A percentile compares a stretch with the other conserved stretches of the same genome.
Conservation (phyloP, 331 rosid species). For the Pyracantha coccinea region DNA sequence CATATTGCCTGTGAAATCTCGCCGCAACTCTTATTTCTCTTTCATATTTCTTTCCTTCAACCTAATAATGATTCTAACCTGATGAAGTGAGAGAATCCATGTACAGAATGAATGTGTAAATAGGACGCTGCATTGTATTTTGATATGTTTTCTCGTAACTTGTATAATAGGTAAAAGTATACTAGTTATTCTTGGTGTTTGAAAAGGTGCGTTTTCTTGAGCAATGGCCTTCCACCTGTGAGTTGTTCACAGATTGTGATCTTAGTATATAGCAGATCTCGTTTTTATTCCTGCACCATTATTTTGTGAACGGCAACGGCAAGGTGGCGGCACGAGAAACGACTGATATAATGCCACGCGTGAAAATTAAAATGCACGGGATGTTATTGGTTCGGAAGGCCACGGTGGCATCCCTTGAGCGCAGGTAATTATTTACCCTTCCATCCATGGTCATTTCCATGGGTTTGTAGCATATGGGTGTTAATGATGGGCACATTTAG, state of each 20-base stretch:
- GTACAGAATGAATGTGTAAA: conserved; percentile 63
- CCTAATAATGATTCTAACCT: conserved; percentile 40
- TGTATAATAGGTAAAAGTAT: too few relatives aligned
- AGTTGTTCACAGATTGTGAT: neutral
- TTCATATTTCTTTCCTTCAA: conserved; percentile 18
- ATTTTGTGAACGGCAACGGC: neutral
- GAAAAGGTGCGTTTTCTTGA: neutral
- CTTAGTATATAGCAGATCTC: neutral
- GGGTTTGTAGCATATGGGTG: too few relatives aligned
- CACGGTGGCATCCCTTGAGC: too few relatives aligned
- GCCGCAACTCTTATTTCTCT: conserved; percentile 6
- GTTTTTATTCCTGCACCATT: too few relatives aligned
- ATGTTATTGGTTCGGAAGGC: too few relatives aligned
- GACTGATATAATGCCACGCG: neutral
- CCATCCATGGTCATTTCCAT: too few relatives aligned
- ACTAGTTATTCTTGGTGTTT: neutral
- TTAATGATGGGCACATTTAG: too few relatives aligned
- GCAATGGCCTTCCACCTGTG: neutral
- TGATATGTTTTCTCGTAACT: too few relatives aligned
- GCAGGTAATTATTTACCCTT: too few relatives aligned
- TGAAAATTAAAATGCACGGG: neutral
- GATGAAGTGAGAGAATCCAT: conserved; percentile 27
- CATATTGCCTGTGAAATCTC: conserved; percentile 19
- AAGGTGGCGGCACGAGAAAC: too few relatives aligned
- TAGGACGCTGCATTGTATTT: conserved; percentile 27